Conservation (phyloP, 2,329 filamentous ascomycete species). For the Aspergillus transmontanensis region DNA sequence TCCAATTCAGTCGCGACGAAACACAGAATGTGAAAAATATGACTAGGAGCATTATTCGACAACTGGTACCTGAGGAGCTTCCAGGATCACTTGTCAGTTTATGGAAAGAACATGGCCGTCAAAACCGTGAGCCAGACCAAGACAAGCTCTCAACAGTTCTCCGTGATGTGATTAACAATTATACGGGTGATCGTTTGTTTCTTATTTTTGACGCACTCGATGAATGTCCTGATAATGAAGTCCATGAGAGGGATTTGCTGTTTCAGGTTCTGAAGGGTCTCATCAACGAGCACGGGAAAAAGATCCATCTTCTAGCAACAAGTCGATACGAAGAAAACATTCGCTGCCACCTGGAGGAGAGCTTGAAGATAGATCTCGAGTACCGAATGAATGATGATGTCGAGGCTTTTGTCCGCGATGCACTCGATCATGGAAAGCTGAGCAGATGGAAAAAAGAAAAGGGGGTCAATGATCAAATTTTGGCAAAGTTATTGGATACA, state of each 20-base stretch:
- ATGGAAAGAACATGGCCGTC: background rate
- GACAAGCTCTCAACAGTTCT: background rate
- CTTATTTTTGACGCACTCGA: background rate
- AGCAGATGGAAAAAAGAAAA: background rate
- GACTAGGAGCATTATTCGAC: background rate
- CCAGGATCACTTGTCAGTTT: background rate
- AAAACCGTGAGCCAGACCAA: background rate
- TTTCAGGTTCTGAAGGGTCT: background rate
- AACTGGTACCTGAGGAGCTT: background rate
- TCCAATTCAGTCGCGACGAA: background rate
- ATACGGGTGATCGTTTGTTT: background rate
- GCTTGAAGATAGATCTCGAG: background rate
- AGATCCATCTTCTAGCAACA: background rate
- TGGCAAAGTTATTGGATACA: background rate
- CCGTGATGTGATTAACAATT: background rate
- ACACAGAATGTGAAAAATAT: background rate
- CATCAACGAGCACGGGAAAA: background rate
- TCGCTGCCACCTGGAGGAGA: background rate
- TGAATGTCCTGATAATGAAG: background rate
- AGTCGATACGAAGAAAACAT: background rate
- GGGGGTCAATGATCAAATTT: background rate
- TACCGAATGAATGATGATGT: background rate
- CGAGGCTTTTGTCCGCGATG: background rate
- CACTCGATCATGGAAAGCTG: background rate
- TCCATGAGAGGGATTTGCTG: background rate